Base-by-base conservation (phyloP, 192 early-diverging fungal genomes). In the Coemansia brasiliensis region DNA sequence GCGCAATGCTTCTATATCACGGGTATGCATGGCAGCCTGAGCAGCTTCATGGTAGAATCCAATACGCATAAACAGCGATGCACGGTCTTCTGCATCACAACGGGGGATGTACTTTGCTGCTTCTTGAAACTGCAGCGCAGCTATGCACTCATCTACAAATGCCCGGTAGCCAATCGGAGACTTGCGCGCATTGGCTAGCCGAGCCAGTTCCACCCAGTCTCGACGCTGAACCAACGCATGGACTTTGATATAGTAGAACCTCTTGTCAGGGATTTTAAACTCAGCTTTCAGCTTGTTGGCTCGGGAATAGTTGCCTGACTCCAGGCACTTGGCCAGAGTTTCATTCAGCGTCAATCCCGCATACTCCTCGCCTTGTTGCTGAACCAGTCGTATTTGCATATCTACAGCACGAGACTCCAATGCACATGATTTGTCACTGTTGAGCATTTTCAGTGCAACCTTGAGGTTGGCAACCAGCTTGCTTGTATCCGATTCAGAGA, bases 181-280 rank as follows among this genome's bases (percentile, higher is more conserved):
- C 50, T 90, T 92, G 37, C 87, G 86, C 21, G 84, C 85, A 32
- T 83, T 84, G 12, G 90, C 79, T 13, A 92, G 52, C 26, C 89
- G 92, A 16, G 94, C 93, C 48, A 98, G 75, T 26, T 90, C 88
- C 4, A 88, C 87, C 92, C 91, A 98, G 55, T 96, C 90, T 13
- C 89, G 73, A 7, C 85, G 79, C 59, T 84, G 73, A 0, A 95
- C 91, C 6, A 98, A 71, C 0, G 91, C 90, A 5, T 84, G 88
- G 11, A 95, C 60, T 55, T 91, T 94, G 39, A 98, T 83, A 93
- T 93, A 94, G 86, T 88, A 92, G 65, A 90, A 97, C 37, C 91
- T 44, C 41, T 71, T 87, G 29, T 97, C 95, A 1, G 94, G 87
- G 10, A 98, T 83, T 61, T 89, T 89, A 63, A 95, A 91, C 15